Evolutionary conservation across 371 early-diverging fungal genomes (phyloP), one percentile per base, ranked within the genome.

Genomic region (Apophysomyces variabilis): DNA sequence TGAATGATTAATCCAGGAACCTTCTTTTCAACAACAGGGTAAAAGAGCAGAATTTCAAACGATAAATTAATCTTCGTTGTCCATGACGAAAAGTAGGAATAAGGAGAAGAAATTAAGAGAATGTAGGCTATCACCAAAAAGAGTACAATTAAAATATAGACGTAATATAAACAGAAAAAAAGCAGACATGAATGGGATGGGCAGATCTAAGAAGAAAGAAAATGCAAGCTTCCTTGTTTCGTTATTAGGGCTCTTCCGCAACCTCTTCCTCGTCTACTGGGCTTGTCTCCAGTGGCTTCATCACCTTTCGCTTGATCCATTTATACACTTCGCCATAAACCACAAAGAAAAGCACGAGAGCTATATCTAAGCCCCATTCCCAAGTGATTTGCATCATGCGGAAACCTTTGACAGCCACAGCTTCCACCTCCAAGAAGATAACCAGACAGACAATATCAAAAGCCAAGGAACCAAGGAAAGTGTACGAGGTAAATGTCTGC

Each of bases 291-390:
- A 66, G 38, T 43, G 66, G 66, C 43, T 66, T 72, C 64, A 75
- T 60, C 37, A 62, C 57, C 4, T 61, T 41, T 13, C 72, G 67
- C 54, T 75, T 75, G 47, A 72, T 21, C 16, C 38, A 21, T 66
- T 83, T 83, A 71, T 81, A 85, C 7, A 79, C 14, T 62, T 91
- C 92, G n/a, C 86, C 83, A 39, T 84, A 60, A 8, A 75, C 64
- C 6, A 87, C 70, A 61, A 81, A 89, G 35, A 84, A 58, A 9
- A 89, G 64, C 62, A 82, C 60, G 8, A 84, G 70, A n/a, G 75
- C 79, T 16, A 83, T 58, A 54, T 85, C 86, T 6, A 88, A 57
- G 32, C 88, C 89, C 92, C 92, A 91, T 74, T 92, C 92, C 85
- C 88, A 90, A 38, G 80, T 74, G 37, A 90, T 82, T 38, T 76